Conservation (phyloP, 805 yeast species). For the baker's yeast (Saccharomyces cerevisiae) region DNA sequence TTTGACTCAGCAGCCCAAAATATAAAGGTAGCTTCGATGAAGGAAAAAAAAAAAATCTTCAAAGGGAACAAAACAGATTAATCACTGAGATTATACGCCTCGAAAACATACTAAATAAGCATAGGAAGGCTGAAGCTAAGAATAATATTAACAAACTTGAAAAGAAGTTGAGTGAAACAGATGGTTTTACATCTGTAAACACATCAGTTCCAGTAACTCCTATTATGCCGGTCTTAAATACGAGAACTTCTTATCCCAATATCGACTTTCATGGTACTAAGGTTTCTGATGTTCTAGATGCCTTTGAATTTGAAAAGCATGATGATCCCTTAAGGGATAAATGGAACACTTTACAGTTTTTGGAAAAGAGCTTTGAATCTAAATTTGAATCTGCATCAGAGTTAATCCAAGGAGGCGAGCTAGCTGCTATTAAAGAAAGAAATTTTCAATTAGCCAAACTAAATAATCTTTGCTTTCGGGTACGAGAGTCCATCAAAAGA, state of each 20-base stretch:
- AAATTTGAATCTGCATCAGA: neutral
- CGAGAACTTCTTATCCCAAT: neutral
- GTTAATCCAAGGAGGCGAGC: neutral
- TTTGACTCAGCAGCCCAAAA: neutral
- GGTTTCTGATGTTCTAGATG: neutral
- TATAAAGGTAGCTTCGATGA: neutral
- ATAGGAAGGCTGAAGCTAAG: neutral
- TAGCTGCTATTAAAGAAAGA: neutral
- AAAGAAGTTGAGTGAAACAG: neutral
- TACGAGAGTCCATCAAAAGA: slow-evolving; percentile 59
- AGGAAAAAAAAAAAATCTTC: slow-evolving; percentile 4
- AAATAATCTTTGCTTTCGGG: neutral
- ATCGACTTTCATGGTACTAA: neutral
- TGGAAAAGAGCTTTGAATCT: neutral
- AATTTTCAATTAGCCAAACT: neutral
- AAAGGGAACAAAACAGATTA: slow-evolving; percentile 6
- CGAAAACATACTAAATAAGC: neutral
- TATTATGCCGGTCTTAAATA: neutral
- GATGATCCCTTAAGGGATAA: neutral
- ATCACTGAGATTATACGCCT: neutral
- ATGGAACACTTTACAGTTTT: neutral
- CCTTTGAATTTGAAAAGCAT: neutral
- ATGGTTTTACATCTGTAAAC: neutral
- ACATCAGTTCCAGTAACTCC: neutral
- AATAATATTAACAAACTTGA: neutral